phyloP scores from a whole-genome alignment of 1,284 basidiomycete species.

The Waitea zeae region DNA sequence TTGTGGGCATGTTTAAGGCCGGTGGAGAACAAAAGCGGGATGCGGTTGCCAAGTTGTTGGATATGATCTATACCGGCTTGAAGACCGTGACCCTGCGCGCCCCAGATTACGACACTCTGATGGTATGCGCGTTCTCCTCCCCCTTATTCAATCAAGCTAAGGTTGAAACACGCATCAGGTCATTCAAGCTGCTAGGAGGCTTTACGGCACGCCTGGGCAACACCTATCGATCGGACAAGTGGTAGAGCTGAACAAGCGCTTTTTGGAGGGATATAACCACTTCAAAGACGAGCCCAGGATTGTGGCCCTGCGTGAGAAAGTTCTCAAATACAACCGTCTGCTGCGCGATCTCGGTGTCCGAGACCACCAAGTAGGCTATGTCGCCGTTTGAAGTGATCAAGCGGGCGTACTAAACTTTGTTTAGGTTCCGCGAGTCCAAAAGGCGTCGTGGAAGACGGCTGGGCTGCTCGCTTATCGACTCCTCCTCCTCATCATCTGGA shows the following conservation, averaged over 20 bases:
- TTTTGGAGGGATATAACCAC: slow-evolving; percentile 85
- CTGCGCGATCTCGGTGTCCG: slow-evolving; percentile 89
- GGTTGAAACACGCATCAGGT: slow-evolving; percentile 29
- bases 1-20: slow-evolving; percentile 81
- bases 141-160: too few relatives aligned
- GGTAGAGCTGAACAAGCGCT: slow-evolving; percentile 89
- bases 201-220: slow-evolving; percentile 93
- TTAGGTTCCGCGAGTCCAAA: slow-evolving; percentile 69
- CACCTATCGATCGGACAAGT: slow-evolving; percentile 91
- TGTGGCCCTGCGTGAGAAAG: slow-evolving; percentile 65
- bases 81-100: slow-evolving; percentile 95
- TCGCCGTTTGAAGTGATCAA: too few relatives aligned
- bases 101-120: slow-evolving; percentile 95
- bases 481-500: slow-evolving; percentile 72
- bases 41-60: slow-evolving; percentile 80
- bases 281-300: slow-evolving; percentile 93
- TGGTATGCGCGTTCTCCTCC: slow-evolving; percentile 37
- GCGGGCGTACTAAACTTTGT: too few relatives aligned
- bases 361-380: slow-evolving; percentile 88
- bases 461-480: slow-evolving; percentile 78
- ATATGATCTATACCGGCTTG: slow-evolving; percentile 88
- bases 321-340: slow-evolving; percentile 88
- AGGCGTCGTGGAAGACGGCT: slow-evolving; percentile 76
- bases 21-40: slow-evolving; percentile 84
- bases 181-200: slow-evolving; percentile 87